These are phyloP conservation scores for Cercospora janseana DNA, from an alignment of 2,329 filamentous ascomycete genomes.

Conservation along the genomic window DNA sequence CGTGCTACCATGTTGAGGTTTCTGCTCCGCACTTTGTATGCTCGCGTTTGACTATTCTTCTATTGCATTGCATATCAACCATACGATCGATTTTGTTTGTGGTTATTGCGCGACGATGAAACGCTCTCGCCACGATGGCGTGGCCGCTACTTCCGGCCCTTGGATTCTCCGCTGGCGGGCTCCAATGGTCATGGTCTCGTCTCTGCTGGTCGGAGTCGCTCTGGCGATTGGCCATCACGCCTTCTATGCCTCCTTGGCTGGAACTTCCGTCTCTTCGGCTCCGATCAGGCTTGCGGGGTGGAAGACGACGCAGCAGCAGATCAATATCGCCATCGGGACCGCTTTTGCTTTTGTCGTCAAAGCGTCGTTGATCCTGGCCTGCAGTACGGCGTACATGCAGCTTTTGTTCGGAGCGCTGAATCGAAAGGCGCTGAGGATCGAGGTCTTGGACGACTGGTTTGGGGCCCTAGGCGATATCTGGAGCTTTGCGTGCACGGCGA, in stretches of 20 bases:
- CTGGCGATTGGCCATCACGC: constrained; percentile 13
- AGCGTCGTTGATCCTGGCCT: constrained; percentile 18
- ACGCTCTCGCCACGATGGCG: constrained; percentile 3
- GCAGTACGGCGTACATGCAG: constrained; percentile 22
- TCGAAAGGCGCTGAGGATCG: constrained; percentile 1
- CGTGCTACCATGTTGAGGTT: constrained; percentile 5
- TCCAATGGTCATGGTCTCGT: constrained; percentile 6
- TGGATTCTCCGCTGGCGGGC: constrained; percentile 10
- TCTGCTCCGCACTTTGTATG: too few species aligned
- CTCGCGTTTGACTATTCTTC: too few species aligned
- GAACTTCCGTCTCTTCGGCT: neutral
- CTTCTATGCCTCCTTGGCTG: constrained; percentile 13
- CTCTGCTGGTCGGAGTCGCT: constrained; percentile 1
- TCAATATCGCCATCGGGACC: constrained; percentile 20
- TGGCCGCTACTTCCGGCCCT: neutral
- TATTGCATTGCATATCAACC: neutral
- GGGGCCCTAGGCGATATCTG: constrained; percentile 14
- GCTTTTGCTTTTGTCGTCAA: constrained; percentile 23
- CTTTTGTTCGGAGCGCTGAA: constrained; percentile 16
- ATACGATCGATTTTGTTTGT: neutral
- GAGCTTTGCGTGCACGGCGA: constrained; percentile 2
- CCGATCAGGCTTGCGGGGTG: constrained; percentile 14
- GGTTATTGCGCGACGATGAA: constrained; percentile 3
- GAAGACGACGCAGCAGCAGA: constrained; percentile 20
- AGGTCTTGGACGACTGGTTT: constrained; percentile 19